phyloP scores from a whole-genome alignment of 768 basidiomycete species.

The Tulasnella sp. region DNA sequence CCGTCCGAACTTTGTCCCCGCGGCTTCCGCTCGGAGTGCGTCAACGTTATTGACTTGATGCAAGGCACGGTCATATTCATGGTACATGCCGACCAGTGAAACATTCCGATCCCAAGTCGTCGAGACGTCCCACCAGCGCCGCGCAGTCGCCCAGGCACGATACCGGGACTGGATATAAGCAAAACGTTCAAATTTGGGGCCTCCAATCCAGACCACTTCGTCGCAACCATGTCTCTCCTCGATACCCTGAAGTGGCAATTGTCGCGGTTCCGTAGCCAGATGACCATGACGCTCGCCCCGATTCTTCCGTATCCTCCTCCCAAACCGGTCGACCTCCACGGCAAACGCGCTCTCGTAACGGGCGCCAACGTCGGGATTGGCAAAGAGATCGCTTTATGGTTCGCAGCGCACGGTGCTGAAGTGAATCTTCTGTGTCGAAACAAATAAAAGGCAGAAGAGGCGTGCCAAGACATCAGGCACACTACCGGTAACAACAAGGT shows the following conservation, averaged over 20 bases:
- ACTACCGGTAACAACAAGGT: not conserved
- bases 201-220: no score
- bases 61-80: no score
- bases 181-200: no score
- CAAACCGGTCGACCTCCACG: not conserved
- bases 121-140: no score
- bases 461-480: not conserved
- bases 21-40: no score
- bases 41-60: no score
- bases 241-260: not conserved
- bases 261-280: not conserved
- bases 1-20: no score
- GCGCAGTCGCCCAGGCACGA: no score
- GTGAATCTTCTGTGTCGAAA: conserved; percentile 4
- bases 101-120: no score
- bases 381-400: not conserved
- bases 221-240: conserved; percentile 1
- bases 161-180: no score
- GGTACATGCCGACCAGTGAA: no score
- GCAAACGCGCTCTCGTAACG: conserved; percentile 7
- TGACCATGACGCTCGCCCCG: not conserved
- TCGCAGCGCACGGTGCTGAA: conserved; percentile 5
- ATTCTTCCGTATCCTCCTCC: not conserved
- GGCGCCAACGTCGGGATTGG: conserved; percentile 7
- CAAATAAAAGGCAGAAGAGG: not conserved